A percentile compares a stretch with the other conserved stretches of the same genome.
These are phyloP conservation scores for Fusarium napiforme DNA, from an alignment of 2,329 filamentous ascomycete species.

Conservation along the genomic window DNA sequence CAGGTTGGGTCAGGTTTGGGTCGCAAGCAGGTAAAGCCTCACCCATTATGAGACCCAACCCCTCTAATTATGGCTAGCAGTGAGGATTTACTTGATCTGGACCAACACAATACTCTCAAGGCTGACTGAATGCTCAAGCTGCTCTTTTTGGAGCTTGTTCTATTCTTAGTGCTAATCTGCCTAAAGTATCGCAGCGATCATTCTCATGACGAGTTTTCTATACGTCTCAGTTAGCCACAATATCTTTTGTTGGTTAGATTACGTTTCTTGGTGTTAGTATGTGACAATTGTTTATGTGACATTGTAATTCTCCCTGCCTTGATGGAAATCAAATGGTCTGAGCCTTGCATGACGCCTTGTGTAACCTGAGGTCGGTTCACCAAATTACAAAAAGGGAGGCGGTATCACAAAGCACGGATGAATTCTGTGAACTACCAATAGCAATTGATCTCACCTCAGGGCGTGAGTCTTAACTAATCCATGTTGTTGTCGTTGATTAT, in stretches of 20 bases:
- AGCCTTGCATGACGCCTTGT: not conserved
- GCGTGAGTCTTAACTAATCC: not conserved
- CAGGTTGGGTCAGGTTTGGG: not conserved
- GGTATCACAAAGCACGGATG: not conserved
- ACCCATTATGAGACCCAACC: not conserved
- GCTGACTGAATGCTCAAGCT: not conserved
- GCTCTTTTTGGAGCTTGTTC: not conserved
- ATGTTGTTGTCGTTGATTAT: not conserved
- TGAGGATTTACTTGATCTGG: not conserved
- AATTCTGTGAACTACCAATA: not conserved
- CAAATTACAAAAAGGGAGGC: not conserved
- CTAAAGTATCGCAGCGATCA: not conserved
- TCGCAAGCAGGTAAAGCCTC: not conserved
- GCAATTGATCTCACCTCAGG: too few relatives aligned
- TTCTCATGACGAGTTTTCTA: not conserved
- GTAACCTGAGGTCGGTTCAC: not conserved
- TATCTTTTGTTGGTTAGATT: not conserved
- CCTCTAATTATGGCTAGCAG: not conserved
- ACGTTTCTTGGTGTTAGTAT: not conserved
- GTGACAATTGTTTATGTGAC: not conserved
- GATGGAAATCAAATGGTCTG: not conserved
- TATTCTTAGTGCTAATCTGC: not conserved
- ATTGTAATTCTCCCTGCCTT: not conserved
- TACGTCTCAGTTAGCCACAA: not conserved
- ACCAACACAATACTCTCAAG: not conserved